A percentile compares a stretch with the other conserved stretches of the same genome.
Evolutionary conservation across 257 asterid species (phyloP).

Genomic region (Solanum tacnaense): DNA sequence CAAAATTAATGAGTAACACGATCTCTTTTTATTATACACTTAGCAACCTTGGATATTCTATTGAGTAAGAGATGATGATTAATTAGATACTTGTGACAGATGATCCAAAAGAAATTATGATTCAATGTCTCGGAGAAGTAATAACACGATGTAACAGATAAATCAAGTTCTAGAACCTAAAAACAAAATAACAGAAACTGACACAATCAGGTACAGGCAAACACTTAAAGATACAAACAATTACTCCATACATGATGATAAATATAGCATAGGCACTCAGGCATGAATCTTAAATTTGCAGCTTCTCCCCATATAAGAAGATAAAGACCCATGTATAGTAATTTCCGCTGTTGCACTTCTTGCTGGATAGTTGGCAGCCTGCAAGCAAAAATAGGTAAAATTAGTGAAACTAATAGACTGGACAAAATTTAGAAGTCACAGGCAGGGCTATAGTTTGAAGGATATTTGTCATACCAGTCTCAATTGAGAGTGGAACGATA

Average conservation of each 20-base stretch:
- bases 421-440: not conserved
- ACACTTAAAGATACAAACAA: not conserved
- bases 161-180: not conserved
- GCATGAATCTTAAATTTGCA: conserved; percentile 96
- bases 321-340: conserved; percentile 86
- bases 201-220: not conserved
- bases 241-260: conserved; percentile 73
- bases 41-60: not conserved
- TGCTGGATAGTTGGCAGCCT: conserved; percentile 99
- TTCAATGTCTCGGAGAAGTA: not conserved
- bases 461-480: not conserved
- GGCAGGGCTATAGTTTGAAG: not conserved
- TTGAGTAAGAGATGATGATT: not conserved
- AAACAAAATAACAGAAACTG: not conserved
- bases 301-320: conserved; percentile 99
- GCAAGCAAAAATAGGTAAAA: conserved; percentile 15
- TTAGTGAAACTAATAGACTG: not conserved
- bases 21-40: not conserved
- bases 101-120: not conserved
- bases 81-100: not conserved
- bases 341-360: conserved; percentile 95
- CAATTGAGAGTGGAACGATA: not conserved
- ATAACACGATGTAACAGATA: not conserved
- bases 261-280: conserved; percentile 94
- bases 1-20: not conserved